Base-by-base conservation (phyloP, 2,329 filamentous ascomycete genomes). In the Blumeria hordei region DNA sequence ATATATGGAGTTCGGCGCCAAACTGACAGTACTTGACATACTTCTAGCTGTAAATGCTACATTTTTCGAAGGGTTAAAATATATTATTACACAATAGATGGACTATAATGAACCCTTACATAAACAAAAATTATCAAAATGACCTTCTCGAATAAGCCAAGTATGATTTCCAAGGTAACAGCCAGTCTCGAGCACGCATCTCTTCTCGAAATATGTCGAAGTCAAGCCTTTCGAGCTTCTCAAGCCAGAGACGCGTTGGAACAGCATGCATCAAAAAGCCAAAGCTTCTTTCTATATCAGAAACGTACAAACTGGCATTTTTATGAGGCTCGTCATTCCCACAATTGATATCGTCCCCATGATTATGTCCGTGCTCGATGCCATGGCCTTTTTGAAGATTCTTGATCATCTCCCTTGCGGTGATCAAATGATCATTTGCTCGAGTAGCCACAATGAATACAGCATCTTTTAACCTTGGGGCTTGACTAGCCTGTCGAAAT, bases 401-500 rank as follows among this genome's bases (percentile, higher is more conserved):
- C 63, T 80, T 81, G 57, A 96, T 68, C 88, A 98, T 94, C 66
- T 94, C 86, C 57, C 88, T 74, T 1, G 85, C 90, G 0, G 90
- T 96, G 61, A 95, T 94, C 36, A 98, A 72, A 68, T 98, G 92
- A 66, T 98, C 92, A 64, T 93, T 93, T 6, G 92, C 92, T 39
- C 90, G 78, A 0, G 92, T 98, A 0, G 92, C 92, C 12, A 98
- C 86, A 3, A 79, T 76, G 68, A 96, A 98, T 0, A 96, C 79
- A 3, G 88, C 90, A 67, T 98, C 90, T 58, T 84, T 80, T 16
- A 96, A 72, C 0, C 88, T 88, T 0, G 78, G 73, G 0, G 90
- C 90, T n/a, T 77, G 70, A 0, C 83, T 80, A 0, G 88, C 90
- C 44, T 80, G 74, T 8, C 90, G 77, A 57, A 94, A 85, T 0